Conservation (phyloP, 1,284 basidiomycete genomes). For the Sutorius eximius region DNA sequence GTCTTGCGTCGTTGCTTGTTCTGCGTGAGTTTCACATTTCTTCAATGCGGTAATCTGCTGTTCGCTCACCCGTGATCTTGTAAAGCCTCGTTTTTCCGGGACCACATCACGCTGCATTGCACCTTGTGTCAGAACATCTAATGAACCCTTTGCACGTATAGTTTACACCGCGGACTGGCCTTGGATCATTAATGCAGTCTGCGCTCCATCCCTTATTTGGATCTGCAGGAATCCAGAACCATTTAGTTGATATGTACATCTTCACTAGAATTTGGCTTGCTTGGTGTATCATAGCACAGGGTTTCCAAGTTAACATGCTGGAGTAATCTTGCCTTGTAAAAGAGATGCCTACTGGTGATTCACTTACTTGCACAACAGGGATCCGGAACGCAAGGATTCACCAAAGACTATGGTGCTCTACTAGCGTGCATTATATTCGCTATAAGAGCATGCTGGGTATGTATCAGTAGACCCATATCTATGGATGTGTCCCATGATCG, state of each 20-base stretch:
- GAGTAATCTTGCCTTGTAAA: constrained; percentile 1
- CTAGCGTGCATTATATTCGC: background rate
- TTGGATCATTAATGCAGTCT: constrained; percentile 1
- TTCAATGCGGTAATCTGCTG: background rate
- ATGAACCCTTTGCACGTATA: constrained; percentile 34
- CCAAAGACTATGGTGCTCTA: background rate
- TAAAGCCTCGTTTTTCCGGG: constrained; percentile 68
- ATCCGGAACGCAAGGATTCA: background rate
- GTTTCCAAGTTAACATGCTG: constrained; percentile 15
- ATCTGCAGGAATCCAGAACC: constrained; percentile 22
- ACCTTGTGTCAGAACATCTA: constrained; percentile 76
- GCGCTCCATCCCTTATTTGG: constrained; percentile 10
- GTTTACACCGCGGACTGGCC: constrained; percentile 11
- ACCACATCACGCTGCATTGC: constrained; percentile 68
- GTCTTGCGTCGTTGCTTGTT: constrained; percentile 80
- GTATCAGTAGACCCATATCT: background rate
- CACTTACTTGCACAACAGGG: background rate
- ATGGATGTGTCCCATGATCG: background rate
- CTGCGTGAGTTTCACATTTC: constrained; percentile 60
- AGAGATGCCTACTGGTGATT: background rate
- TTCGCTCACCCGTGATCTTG: constrained; percentile 9
- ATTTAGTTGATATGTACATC: constrained; percentile 32
- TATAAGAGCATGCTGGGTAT: background rate
- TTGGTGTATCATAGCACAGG: constrained; percentile 35
- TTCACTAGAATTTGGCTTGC: constrained; percentile 21